A percentile compares a stretch with the other conserved stretches of the same genome.
Conservation (phyloP, 2,329 filamentous ascomycete genomes). For the Xylaria sp. region DNA sequence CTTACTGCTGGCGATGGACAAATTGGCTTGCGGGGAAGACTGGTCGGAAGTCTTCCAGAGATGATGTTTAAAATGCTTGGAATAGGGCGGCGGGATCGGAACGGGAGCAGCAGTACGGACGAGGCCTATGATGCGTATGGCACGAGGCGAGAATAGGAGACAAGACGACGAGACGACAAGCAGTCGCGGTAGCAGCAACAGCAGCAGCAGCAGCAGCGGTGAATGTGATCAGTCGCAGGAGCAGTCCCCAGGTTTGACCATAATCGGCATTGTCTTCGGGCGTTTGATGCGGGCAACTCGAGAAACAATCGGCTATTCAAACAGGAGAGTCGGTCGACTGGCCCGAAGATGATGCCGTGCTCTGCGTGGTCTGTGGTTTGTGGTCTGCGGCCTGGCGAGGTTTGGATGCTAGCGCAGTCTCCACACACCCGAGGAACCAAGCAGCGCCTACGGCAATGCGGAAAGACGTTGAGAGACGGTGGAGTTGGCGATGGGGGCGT, state of each 20-base stretch:
- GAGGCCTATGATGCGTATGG: too few species aligned
- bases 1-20: conserved; percentile 38
- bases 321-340: conserved; percentile 16
- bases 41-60: conserved; percentile 16
- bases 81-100: conserved; percentile 30
- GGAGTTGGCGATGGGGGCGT: conserved; percentile 8
- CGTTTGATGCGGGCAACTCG: conserved; percentile 11
- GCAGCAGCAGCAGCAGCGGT: neutral
- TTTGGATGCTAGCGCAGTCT: conserved; percentile 15
- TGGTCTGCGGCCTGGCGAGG: conserved; percentile 11
- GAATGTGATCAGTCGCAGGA: conserved; percentile 34
- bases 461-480: conserved; percentile 10
- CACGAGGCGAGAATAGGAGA: neutral
- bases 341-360: conserved; percentile 1
- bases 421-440: conserved; percentile 9
- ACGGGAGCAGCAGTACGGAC: conserved; percentile 2
- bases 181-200: neutral
- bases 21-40: conserved; percentile 37
- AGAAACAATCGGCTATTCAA: conserved; percentile 21
- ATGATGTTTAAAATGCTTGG: conserved; percentile 21
- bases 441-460: neutral
- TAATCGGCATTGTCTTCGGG: conserved; percentile 29
- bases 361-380: neutral
- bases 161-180: conserved; percentile 19
- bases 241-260: conserved; percentile 12